phyloP scores from a whole-genome alignment of 495 filamentous ascomycete species.

The Achaetomiella virescens region DNA sequence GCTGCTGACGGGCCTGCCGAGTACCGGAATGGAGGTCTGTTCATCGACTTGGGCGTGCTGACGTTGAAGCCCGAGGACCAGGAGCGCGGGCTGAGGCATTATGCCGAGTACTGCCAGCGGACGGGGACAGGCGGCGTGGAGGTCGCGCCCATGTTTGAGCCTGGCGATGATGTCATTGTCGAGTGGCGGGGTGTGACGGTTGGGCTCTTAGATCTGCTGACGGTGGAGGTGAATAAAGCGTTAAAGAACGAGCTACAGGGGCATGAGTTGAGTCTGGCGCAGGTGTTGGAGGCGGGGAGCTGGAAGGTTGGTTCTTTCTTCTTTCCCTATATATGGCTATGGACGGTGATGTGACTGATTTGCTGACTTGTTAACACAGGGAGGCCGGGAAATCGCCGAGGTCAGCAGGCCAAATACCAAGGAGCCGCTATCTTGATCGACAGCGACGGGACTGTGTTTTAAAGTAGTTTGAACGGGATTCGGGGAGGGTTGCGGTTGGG shows the following conservation, averaged over 20 bases:
- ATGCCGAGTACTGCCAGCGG: slow-evolving; percentile 63
- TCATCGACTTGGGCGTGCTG: slow-evolving; percentile 76
- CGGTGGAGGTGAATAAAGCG: slow-evolving; percentile 62
- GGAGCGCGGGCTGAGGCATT: slow-evolving; percentile 63
- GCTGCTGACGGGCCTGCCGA: slow-evolving; percentile 80
- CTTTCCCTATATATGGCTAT: slow-evolving; percentile 6
- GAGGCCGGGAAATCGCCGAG: slow-evolving; percentile 92
- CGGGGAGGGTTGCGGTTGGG: too few species aligned
- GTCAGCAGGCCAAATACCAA: slow-evolving; percentile 94
- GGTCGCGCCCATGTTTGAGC: slow-evolving; percentile 70
- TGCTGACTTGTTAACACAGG: slow-evolving; percentile 44
- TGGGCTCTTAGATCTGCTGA: slow-evolving; percentile 72
- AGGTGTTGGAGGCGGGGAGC: slow-evolving; percentile 82
- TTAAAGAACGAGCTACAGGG: slow-evolving; percentile 46
- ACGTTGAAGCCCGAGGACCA: slow-evolving; percentile 62
- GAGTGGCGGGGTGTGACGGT: slow-evolving; percentile 83
- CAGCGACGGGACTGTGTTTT: slow-evolving; percentile 90
- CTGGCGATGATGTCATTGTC: slow-evolving; percentile 77
- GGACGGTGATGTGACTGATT: slow-evolving; percentile 24
- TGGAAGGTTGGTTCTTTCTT: slow-evolving; percentile 68
- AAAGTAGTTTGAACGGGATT: background rate
- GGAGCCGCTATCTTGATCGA: slow-evolving; percentile 92
- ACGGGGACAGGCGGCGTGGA: slow-evolving; percentile 66
- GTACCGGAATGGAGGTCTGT: slow-evolving; percentile 80
- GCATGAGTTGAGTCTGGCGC: slow-evolving; percentile 60